Evolutionary conservation across 306 rosid genomes (phyloP), one percentile per base, ranked within the genome.

Genomic region (Begonia masoniana): DNA sequence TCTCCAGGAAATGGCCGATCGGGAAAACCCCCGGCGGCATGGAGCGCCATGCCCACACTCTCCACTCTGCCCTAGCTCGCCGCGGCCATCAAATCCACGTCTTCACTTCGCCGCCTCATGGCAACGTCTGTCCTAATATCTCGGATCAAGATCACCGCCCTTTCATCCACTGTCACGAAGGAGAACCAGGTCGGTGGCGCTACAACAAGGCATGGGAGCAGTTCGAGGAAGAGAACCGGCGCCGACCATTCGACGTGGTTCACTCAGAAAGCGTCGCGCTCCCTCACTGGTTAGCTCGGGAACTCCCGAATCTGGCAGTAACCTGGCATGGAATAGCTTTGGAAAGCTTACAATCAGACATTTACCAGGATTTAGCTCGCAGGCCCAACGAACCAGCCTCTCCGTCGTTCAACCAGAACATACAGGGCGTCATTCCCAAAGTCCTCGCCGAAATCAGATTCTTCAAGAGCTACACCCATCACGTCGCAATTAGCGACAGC

Each of bases 261-360:
- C 96, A 91, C 71, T 83, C 99, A 0, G 99, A 91, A 63, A 86
- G 99, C 60, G 99, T 91, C 1, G 92, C 99, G 15, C 86, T 91
- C 6, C 99, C 96, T 71, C 84, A 83, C 11, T 74, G 88, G 84
- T 50, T 75, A 12, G 99, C 96, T 4, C 68, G 78, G 0, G 55
- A 75, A 6, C 68, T 91, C 52, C 61, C 74, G 10, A 91, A 91
- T 55, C 96, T 91, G 10, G 99, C 82, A 2, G 99, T 91, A 10
- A 76, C 99, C 2, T 86, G 99, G 99, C 99, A 91, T 52, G 99
- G 99, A 60, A 86, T 91, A 52, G 99, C 99, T 4, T 63, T 91
- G 0, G 99, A 91, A 69, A 83, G 86, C 78, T 62, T 91, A 52
- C 96, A 91, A 67, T 91, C 99, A 12, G 67, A 64, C 35, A 75